Conservation (phyloP, 208 protist species). For the Angomonas deanei region DNA sequence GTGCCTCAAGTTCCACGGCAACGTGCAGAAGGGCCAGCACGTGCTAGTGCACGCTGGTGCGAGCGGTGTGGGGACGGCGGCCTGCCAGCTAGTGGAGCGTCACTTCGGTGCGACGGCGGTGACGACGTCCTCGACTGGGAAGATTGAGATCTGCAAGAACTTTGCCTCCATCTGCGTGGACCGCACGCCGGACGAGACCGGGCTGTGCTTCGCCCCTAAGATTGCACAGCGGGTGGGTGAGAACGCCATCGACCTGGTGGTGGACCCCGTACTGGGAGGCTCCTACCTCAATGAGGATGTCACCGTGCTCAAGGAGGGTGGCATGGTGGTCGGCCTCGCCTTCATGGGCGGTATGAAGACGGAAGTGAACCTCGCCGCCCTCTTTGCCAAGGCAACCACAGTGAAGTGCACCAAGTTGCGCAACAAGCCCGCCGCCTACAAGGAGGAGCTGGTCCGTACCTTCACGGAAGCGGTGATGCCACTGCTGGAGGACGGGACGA, state of each 20-base stretch:
- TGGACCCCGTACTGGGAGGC: conserved; percentile 79
- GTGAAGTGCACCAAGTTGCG: conserved; percentile 76
- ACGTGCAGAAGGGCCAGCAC: conserved; percentile 49
- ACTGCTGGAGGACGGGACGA: conserved; percentile 38
- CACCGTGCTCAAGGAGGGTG: conserved; percentile 55
- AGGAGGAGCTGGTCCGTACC: conserved; percentile 35
- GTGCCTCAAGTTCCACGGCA: conserved; percentile 60
- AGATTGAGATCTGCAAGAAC: conserved; percentile 72
- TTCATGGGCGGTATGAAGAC: conserved; percentile 57
- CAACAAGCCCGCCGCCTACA: conserved; percentile 49
- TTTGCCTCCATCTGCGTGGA: conserved; percentile 48
- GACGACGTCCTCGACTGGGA: conserved; percentile 53
- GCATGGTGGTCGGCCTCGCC: conserved; percentile 54
- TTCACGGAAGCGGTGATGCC: conserved; percentile 64
- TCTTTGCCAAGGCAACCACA: conserved; percentile 55
- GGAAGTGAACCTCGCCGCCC: conserved; percentile 49
- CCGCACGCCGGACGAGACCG: conserved; percentile 55
- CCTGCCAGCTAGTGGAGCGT: conserved; percentile 77
- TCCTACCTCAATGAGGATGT: conserved; percentile 64
- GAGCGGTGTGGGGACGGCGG: conserved; percentile 85
- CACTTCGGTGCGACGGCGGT: conserved; percentile 64
- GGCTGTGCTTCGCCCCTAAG: conserved; percentile 66
- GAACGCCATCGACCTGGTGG: conserved; percentile 50
- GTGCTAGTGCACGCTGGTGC: conserved; percentile 87
- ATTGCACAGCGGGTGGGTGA: conserved; percentile 39